Conservation (phyloP, 176 grass and related monocot species). For the Hordeum marinum region DNA sequence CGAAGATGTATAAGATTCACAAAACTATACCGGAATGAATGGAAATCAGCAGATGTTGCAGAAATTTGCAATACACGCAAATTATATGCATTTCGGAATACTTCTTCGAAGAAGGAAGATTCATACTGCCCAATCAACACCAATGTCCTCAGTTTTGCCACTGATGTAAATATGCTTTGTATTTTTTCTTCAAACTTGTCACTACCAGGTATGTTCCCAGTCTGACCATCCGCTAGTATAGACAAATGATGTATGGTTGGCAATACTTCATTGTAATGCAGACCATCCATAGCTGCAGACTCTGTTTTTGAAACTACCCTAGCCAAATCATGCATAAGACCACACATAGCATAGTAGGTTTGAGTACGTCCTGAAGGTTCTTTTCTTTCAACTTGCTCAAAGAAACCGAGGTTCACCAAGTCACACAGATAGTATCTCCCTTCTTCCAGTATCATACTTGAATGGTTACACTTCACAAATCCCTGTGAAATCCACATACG, state of each 20-base stretch:
- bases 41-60: background rate
- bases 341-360: background rate
- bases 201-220: background rate
- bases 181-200: background rate
- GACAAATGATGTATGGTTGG: constrained; percentile 23
- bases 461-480: background rate
- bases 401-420: background rate
- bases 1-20: background rate
- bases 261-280: background rate
- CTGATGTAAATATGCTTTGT: background rate
- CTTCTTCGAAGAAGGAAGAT: background rate
- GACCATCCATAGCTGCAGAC: background rate
- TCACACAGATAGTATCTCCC: constrained; percentile 8
- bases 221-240: constrained; percentile 8
- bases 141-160: background rate
- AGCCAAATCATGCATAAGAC: constrained; percentile 16
- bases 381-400: background rate
- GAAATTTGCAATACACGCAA: background rate
- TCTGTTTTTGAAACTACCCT: constrained; percentile 18
- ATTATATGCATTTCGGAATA: background rate
- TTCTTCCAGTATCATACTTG: constrained; percentile 12
- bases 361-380: background rate
- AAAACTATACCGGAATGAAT: background rate
- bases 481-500: constrained; percentile 47
- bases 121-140: background rate